Evolutionary conservation across 495 filamentous ascomycete species (phyloP), one percentile per base, ranked within the genome.

Genomic region (Penicillium pancosmium): DNA sequence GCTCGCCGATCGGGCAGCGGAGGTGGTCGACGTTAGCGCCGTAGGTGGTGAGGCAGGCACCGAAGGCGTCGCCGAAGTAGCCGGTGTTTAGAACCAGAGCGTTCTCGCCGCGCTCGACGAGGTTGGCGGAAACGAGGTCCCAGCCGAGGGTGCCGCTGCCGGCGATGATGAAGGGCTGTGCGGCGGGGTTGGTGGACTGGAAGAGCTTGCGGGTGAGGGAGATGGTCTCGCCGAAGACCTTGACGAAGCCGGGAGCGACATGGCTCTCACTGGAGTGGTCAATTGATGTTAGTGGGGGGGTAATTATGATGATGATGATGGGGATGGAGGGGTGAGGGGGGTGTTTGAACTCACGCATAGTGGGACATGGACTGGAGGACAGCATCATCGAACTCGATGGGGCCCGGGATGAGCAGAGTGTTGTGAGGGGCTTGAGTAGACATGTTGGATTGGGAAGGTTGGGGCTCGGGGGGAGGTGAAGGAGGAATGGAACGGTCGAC

Each of bases 321-420:
- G 7, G 16, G 5, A 18, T 8, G 41, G 41, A 44, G 41, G 41
- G 41, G 41, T 19, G 19, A 40, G 36, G 53, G 31, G 38, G 18
- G 43, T n/a, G 8, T 31, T 21, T 21, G 19, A 34, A 78, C 83
- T 70, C 71, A 96, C 93, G 92, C 93, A 79, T 88, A 96, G 77
- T 98, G 94, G 72, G 88, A 84, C 94, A 98, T 98, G 55, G 92
- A 90, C 72, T 91, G 82, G 47, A 98, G 85, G 51, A 98, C 94
- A 44, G 87, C 92, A 91, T 98, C 94, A 72, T 97, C 94, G 68
- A 98, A 98, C 77, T 98, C 94, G 71, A 98, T 94, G 70, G 94
- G 94, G 27, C 94, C 94, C 23, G 94, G 94, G 68, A 98, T 97
- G 67, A 98, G 84, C 69, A 97, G 75, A 38, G 92, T 84, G 56